Evolutionary conservation across 2,329 filamentous ascomycete genomes (phyloP), one percentile per base, ranked within the genome.

Genomic region (Rhynchosporium secalis): DNA sequence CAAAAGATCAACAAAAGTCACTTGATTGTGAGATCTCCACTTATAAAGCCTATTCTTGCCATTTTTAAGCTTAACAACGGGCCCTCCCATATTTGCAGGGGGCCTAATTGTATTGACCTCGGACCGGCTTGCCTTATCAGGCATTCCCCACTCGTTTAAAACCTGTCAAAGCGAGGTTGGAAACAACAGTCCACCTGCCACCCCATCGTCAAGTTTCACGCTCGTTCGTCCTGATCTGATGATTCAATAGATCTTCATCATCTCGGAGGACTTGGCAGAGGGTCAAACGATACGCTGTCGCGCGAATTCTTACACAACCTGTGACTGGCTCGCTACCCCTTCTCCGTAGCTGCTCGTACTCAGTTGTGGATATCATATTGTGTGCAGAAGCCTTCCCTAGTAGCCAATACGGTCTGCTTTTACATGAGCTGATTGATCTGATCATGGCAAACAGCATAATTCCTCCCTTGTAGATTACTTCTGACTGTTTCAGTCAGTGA

Each of bases 401-500:
- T 9, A 45, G 58, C 58, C 58, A 55, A 40, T 57, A 26, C 28
- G 48, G 43, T 58, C 58, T 51, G 48, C 38, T 49, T 40, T 60
- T 43, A 40, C 38, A 60, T 55, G 58, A 55, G 55, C 58, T 55
- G 58, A 52, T 48, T 36, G 58, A 59, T 55, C 36, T 55, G 49
- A 36, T 6, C 31, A 31, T 36, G 33, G 49, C 15, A 55, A 13
- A 31, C 49, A 46, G 58, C 58, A 60, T 55, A 52, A 49, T 36
- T 10, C 20, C 7, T 36, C 26, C 41, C 49, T 41, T 62, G 43
- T 20, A 13, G n/a, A 29, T 56, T 56, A 56, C 60, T 65, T 62
- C 59, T 58, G 47, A 33, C 62, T 60, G 59, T 62, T 64, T 64
- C 59, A 55, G 45, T 60, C 20, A 15, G 55, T 54, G 62, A 45